Conservation (phyloP, 306 rosid genomes). For the Lathyrus oleraceus region DNA sequence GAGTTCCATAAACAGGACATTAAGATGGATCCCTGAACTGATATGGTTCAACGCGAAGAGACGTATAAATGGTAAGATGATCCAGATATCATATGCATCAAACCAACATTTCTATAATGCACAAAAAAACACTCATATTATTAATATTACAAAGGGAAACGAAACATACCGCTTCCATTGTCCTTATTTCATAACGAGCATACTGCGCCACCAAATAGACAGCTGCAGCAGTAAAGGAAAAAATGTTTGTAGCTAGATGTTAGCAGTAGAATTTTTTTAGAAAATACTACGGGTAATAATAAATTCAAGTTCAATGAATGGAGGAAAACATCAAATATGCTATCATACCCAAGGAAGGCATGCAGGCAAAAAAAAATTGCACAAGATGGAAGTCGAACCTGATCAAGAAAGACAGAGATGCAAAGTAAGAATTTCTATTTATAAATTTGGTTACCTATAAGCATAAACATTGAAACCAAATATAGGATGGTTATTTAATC, state of each 20-base stretch:
- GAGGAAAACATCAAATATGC: constrained; percentile 5
- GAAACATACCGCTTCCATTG: constrained; percentile 68
- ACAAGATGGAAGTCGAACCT: constrained; percentile 93
- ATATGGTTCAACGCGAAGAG: background rate
- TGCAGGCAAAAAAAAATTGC: constrained; percentile 74
- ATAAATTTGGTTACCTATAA: background rate
- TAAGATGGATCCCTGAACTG: constrained; percentile 1
- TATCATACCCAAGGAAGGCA: constrained; percentile 84
- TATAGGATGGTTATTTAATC: background rate
- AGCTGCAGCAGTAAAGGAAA: constrained; percentile 52
- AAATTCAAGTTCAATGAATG: constrained; percentile 16
- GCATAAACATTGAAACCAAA: constrained; percentile 21
- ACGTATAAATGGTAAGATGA: constrained; percentile 14
- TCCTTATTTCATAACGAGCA: constrained; percentile 77
- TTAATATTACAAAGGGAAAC: constrained; percentile 3
- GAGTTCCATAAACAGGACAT: background rate
- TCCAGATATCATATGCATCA: background rate
- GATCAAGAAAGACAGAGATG: constrained; percentile 40
- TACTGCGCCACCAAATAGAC: constrained; percentile 91
- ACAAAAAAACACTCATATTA: background rate
- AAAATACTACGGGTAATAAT: background rate
- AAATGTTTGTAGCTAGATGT: constrained; percentile 24
- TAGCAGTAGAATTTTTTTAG: background rate
- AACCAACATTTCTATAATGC: background rate
- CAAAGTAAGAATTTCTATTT: constrained; percentile 31